Evolutionary conservation across 345 rosid species (phyloP).

Genomic region (Boechera divaricarpa): DNA sequence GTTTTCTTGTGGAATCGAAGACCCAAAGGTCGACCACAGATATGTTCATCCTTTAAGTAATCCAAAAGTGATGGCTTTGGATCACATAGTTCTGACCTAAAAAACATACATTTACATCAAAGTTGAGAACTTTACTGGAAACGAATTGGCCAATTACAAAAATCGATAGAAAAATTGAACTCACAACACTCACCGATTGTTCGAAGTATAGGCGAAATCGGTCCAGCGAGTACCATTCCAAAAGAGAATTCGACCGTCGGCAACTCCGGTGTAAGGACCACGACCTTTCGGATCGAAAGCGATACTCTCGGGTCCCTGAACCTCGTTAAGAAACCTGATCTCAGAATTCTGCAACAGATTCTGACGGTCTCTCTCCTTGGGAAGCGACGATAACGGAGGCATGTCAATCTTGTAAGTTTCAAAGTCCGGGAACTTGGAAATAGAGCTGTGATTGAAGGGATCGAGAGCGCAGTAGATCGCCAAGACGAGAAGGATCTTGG

Average conservation of each 20-base stretch:
- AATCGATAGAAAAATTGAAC: neutral
- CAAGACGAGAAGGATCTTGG: slow-evolving; percentile 52
- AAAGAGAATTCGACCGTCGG: slow-evolving; percentile 43
- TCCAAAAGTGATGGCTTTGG: slow-evolving; percentile 58
- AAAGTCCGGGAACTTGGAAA: slow-evolving; percentile 67
- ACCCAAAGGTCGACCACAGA: slow-evolving; percentile 94
- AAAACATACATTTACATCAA: slow-evolving; percentile 29
- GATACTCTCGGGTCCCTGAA: slow-evolving; percentile 57
- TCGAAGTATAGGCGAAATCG: slow-evolving; percentile 40
- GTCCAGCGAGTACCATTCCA: slow-evolving; percentile 45
- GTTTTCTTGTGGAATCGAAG: slow-evolving; percentile 77
- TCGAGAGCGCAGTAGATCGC: slow-evolving; percentile 82
- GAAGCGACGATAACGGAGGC: slow-evolving; percentile 62
- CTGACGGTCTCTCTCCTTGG: slow-evolving; percentile 56
- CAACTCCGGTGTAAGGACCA: slow-evolving; percentile 50
- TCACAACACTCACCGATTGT: slow-evolving; percentile 41
- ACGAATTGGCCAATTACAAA: neutral
- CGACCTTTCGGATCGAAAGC: slow-evolving; percentile 45
- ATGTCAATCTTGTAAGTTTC: slow-evolving; percentile 56
- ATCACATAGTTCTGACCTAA: slow-evolving; percentile 74
- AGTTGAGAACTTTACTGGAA: neutral
- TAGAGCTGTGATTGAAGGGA: slow-evolving; percentile 79
- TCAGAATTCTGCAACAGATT: slow-evolving; percentile 75
- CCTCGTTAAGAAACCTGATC: slow-evolving; percentile 66
- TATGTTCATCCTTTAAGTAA: slow-evolving; percentile 79